Base-by-base conservation (phyloP, 805 yeast genomes). In the Komagataella phaffii region DNA sequence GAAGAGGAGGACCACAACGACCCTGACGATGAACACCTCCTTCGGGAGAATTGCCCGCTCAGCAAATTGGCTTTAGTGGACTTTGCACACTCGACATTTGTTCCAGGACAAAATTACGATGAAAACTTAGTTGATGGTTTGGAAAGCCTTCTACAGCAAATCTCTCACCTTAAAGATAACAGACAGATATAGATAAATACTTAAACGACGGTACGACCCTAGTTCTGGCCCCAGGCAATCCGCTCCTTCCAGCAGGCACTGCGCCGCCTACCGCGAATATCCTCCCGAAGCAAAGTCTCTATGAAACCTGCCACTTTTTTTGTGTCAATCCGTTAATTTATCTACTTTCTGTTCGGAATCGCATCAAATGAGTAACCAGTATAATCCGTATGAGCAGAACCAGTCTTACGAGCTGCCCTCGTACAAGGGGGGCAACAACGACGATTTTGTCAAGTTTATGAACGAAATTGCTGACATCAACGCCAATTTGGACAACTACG, bases 31-130 rank as follows among this genome's bases (percentile, higher is more conserved):
- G 65, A 57, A 1, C 61, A 59, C 48, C 56, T 56, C 7, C 61
- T 55, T 2, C 51, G 46, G 4, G 49, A 45, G 3, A 51, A 23
- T n/a, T 52, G 64, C 1, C 70, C 75, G 0, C 62, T 87, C 49
- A 83, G 90, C 54, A 67, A 77, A 5, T 67, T 88, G 50, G 74
- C 80, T 44, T 59, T 90, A 49, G 88, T 93, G 6, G 99, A 93
- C 65, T 89, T 93, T 70, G 97, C 97, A 1, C 98, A 93, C 63
- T 78, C 96, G 0, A 76, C 69, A 54, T 67, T 76, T 53, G 72
- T 75, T 0, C 80, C 81, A 0, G 86, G 84, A 0, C 53, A 74
- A 53, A 88, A 89, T 0, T 76, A 76, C 17, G 97, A 89, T 64
- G 85, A 79, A 48, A 85, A 86, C 60, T 67, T 83, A 2, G 62